Evolutionary conservation across 176 grass and related monocot genomes (phyloP), one percentile per base, ranked within the genome.

Genomic region (Eragrostis curvula): DNA sequence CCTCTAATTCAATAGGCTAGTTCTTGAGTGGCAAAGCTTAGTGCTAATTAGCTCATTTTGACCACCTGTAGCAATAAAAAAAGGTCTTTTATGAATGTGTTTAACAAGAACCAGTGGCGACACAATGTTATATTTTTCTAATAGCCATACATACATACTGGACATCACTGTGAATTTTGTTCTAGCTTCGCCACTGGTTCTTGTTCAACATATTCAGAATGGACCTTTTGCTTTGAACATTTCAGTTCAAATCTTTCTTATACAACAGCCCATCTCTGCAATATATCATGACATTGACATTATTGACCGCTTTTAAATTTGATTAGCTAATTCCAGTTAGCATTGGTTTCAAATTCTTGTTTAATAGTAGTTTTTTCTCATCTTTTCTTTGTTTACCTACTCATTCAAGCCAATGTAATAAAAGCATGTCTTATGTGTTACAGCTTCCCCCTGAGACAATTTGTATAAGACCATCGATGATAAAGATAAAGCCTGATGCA

Each of bases 361-460:
- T 36, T 36, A 36, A 36, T 36, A 36, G 4, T 36, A 36, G 2
- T 36, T 36, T 36, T 36, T 36, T 36, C 32, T 36, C 32, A 36
- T 2, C 32, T 36, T 36, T 36, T 36, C 20, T 2, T 64, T 43
- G 8, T 42, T 45, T 45, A 58, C 42, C 15, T 61, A 71, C 56
- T 75, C 24, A 8, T 71, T 78, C n/a, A 12, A 57, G 23, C 66
- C 53, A 53, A 68, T 15, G 8, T 79, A 57, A 79, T 74, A 79
- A 56, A 68, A 21, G 16, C 18, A 7, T 58, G 11, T 88, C 52
- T 79, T 66, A 13, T 71, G 11, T 80, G 25, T 90, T 91, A 23
- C 85, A 94, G 92, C 89, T 94, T 85, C 84, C 89, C 59, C 1
- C 40, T 39, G 17, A 66, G 20, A 92, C 89, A 71, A 90, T 94